Evolutionary conservation across 106 monocot species (phyloP), one percentile per base, ranked within the genome.

Genomic region (Triglochin maritima): DNA sequence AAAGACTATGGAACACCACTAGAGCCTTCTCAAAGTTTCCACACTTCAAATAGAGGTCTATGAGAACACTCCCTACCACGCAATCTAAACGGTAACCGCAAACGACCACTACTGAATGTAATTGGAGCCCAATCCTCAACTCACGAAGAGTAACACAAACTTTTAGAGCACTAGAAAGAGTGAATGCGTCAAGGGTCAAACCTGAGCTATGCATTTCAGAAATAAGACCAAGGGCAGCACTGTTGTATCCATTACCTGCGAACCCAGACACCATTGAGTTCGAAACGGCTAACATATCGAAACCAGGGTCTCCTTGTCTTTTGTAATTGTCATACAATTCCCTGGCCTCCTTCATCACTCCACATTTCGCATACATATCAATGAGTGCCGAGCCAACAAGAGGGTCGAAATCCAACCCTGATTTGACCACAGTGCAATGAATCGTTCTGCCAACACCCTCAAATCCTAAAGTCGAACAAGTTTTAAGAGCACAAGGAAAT

Each of bases 241-340:
- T 72, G 15, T 79, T 41, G 58, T 55, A 64, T 17, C 78, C 71
- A 60, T 92, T 92, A 54, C 29, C 52, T 73, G 57, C 67, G 50
- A 50, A 76, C 50, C 78, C 80, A 60, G 84, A 89, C 54, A 80
- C 70, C 84, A 86, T 93, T 4, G 86, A 81, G 69, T 88, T 86
- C 51, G 71, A 63, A 17, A 85, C 70, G 0, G 74, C 70, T 66
- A 83, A 66, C 65, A 55, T 75, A 6, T 83, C 69, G 29, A 6
- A 5, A 74, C 58, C 17, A 50, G 46, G 48, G n/a, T 42, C 17
- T 60, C 44, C 58, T 17, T 44, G 44, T 9, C 61, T 72, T 29
- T 61, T 70, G 59, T 66, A 80, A 11, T 74, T 65, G 44, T 73
- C 53, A 57, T 71, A 89, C 7, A 78, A 12, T 43, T 69, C 67